phyloP scores from a whole-genome alignment of 192 early-diverging fungal genomes.

The Backusella liffmaniae region DNA sequence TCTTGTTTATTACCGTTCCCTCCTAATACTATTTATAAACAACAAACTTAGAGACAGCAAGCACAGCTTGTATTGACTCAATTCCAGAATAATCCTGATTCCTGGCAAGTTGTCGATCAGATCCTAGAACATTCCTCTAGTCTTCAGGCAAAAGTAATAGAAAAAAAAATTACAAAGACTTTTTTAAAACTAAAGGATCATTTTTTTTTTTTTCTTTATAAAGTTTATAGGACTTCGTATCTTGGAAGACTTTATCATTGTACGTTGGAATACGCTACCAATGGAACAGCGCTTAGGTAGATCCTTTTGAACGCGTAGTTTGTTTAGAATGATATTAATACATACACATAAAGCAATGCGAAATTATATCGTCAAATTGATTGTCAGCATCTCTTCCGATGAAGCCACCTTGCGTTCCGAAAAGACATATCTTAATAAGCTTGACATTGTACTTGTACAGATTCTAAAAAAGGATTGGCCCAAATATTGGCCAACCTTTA shows the following conservation, averaged over 20 bases:
- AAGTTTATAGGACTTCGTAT: slow-evolving; percentile 28
- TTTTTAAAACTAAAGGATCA: not conserved
- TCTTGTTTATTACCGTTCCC: no score
- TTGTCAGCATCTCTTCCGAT: slow-evolving; percentile 11
- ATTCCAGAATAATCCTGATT: slow-evolving; percentile 22
- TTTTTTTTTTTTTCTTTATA: not conserved
- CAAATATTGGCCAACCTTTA: slow-evolving; percentile 26
- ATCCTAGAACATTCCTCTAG: slow-evolving; percentile 19
- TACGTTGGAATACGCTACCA: slow-evolving; percentile 27
- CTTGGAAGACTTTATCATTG: slow-evolving; percentile 22
- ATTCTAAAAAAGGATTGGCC: slow-evolving; percentile 34
- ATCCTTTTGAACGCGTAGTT: not conserved
- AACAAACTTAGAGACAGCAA: slow-evolving; percentile 8
- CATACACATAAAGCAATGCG: slow-evolving; percentile 12
- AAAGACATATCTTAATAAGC: slow-evolving; percentile 16
- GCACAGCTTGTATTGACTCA: slow-evolving; percentile 16
- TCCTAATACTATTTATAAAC: not conserved
- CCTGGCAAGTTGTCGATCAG: slow-evolving; percentile 21
- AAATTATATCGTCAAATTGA: slow-evolving; percentile 25
- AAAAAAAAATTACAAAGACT: no score
- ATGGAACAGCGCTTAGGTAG: slow-evolving; percentile 13
- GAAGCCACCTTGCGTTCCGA: not conserved
- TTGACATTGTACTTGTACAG: slow-evolving; percentile 23
- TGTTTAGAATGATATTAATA: not conserved
- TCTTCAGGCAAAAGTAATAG: slow-evolving; percentile 27